Conservation (phyloP, 208 protist genomes). For the Leishmania amazonensis region DNA sequence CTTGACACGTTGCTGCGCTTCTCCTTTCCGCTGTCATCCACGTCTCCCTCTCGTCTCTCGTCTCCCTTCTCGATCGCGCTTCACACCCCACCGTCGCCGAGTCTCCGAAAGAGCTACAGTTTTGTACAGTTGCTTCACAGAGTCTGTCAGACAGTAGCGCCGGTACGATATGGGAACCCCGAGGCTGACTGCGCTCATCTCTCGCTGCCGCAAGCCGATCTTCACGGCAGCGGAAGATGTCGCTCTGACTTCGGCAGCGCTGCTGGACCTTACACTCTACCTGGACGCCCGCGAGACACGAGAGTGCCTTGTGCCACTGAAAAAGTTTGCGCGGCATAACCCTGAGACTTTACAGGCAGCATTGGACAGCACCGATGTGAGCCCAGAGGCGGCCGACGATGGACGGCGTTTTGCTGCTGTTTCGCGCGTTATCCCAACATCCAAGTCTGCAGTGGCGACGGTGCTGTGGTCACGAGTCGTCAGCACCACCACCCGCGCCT, state of each 20-base stretch:
- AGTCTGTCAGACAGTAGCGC: neutral
- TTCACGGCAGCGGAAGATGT: constrained; percentile 51
- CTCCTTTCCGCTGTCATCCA: constrained; percentile 3
- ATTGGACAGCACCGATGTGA: constrained; percentile 7
- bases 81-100: neutral
- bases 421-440: constrained; percentile 16
- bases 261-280: constrained; percentile 50
- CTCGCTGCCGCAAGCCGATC: constrained; percentile 30
- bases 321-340: constrained; percentile 22
- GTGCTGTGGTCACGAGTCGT: constrained; percentile 16
- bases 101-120: neutral
- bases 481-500: neutral
- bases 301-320: constrained; percentile 15
- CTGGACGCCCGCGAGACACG: constrained; percentile 28
- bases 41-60: neutral
- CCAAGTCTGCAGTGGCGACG: neutral
- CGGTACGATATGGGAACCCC: neutral
- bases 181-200: constrained; percentile 16
- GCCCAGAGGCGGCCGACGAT: neutral
- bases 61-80: neutral
- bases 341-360: constrained; percentile 23
- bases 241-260: constrained; percentile 26
- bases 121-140: neutral
- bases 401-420: constrained; percentile 18
- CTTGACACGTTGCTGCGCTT: neutral